These are phyloP conservation scores for Amylocystis lapponica DNA, from an alignment of 768 basidiomycete genomes.

Conservation along the genomic window DNA sequence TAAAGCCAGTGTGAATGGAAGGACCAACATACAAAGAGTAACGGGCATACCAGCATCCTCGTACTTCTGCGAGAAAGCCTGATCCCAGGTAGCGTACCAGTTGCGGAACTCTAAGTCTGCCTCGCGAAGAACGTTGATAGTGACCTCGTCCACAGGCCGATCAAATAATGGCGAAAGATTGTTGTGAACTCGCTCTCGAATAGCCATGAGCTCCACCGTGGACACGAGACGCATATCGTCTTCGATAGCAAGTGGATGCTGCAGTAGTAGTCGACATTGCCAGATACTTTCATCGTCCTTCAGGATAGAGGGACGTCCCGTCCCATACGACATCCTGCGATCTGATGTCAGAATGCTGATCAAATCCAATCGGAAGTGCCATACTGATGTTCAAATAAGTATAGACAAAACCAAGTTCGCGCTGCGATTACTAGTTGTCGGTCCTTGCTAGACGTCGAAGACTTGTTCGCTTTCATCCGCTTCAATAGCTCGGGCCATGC, in stretches of 20 bases:
- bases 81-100: constrained; percentile 83
- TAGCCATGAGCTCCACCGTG: constrained; percentile 87
- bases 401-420: constrained; percentile 90
- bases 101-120: constrained; percentile 73
- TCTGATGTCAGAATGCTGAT: constrained; percentile 14
- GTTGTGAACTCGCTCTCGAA: constrained; percentile 84
- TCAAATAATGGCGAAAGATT: constrained; percentile 70
- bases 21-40: background rate
- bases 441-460: constrained; percentile 54
- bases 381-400: constrained; percentile 91
- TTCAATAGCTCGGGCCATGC: constrained; percentile 81
- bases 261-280: constrained; percentile 71
- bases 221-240: constrained; percentile 95
- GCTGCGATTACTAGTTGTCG: constrained; percentile 75
- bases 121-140: constrained; percentile 63
- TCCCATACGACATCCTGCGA: constrained; percentile 85
- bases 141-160: constrained; percentile 65
- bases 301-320: constrained; percentile 86
- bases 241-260: constrained; percentile 84
- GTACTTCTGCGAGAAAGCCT: constrained; percentile 74
- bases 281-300: constrained; percentile 90
- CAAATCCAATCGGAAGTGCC: constrained; percentile 18
- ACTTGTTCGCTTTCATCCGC: constrained; percentile 69
- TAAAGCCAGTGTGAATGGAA: constrained; percentile 21
- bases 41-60: constrained; percentile 59